A percentile compares a stretch with the other conserved stretches of the same genome.
Conservation (phyloP, 352 stramenopile genomes). For the Thraustotheca clavata region DNA sequence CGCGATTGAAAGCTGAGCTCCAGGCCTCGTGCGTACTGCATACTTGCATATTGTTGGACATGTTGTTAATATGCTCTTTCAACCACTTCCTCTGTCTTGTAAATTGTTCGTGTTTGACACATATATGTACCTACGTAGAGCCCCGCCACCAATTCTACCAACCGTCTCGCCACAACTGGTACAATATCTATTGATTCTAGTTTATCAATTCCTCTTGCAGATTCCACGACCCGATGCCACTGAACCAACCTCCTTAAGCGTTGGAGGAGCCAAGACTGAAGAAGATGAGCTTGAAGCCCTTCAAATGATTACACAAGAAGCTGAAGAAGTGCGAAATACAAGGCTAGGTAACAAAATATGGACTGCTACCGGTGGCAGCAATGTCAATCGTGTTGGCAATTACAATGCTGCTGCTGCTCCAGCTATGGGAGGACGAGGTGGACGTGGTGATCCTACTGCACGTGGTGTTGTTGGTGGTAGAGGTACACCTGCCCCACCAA, state of each 20-base stretch:
- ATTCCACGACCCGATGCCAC: constrained; percentile 8
- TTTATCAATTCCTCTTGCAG: not conserved
- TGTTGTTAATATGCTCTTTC: constrained; percentile 12
- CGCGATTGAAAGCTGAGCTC: constrained; percentile 78
- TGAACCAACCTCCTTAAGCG: not conserved
- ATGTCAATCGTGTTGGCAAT: constrained; percentile 69
- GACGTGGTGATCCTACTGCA: constrained; percentile 29
- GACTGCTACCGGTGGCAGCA: constrained; percentile 62
- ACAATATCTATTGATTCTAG: not conserved
- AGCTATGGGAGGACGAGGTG: constrained; percentile 17
- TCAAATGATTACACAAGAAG: constrained; percentile 77
- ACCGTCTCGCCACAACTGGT: constrained; percentile 10
- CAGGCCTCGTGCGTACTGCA: constrained; percentile 21
- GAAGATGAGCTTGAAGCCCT: constrained; percentile 77
- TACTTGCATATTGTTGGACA: not conserved
- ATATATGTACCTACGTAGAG: not conserved
- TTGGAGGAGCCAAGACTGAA: constrained; percentile 61
- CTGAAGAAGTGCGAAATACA: constrained; percentile 65
- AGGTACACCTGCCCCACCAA: constrained; percentile 27
- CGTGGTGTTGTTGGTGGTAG: constrained; percentile 35
- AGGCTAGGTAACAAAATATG: constrained; percentile 81
- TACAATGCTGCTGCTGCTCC: constrained; percentile 41
- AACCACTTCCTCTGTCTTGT: too few relatives aligned
- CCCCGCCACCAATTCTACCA: constrained; percentile 10
- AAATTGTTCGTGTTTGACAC: not conserved